Evolutionary conservation across 192 early-diverging fungal genomes (phyloP), one percentile per base, ranked within the genome.

Genomic region (Umbelopsis ramanniana): DNA sequence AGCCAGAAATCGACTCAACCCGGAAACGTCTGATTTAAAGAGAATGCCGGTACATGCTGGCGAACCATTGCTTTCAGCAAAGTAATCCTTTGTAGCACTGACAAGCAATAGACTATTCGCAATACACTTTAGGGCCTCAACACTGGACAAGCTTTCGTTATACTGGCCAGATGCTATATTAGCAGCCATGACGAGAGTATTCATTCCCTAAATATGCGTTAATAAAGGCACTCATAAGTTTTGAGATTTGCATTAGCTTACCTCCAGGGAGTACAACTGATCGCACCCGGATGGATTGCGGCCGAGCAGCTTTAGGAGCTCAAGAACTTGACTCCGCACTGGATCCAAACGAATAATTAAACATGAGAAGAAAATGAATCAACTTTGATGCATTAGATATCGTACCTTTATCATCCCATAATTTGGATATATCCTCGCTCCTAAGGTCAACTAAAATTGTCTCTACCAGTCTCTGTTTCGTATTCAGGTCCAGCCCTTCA

Each of bases 101-200:
- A 86, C 80, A 22, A 90, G 78, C 23, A 91, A 72, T 50, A 93
- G 73, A n/a, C 82, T 78, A 68, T 94, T 94, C 2, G 85, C 82
- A 33, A 94, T 74, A 52, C 89, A 90, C 38, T 92, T 94, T n/a
- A 93, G 70, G 4, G 90, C 85, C 70, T 86, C 86, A 46, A 76
- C 68, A 12, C 78, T 74, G 5, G 74, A 70, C 1, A 63, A 53
- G 23, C 46, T 83, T 67, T 88, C 86, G 43, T 68, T 55, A 47
- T 57, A 50, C 14, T 67, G 43, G 22, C 76, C 75, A 17, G 66
- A 29, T 68, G 24, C 12, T 43, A 81, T 68, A 29, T 72, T 70
- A 38, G 82, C 75, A 38, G 81, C 67, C n/a, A n/a, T 52, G 40
- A 79, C 54, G 43, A 85, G 67, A 45, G 76, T 72, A 53, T 46